phyloP scores from a whole-genome alignment of 2,329 filamentous ascomycete genomes.

The Cordyceps militaris region DNA sequence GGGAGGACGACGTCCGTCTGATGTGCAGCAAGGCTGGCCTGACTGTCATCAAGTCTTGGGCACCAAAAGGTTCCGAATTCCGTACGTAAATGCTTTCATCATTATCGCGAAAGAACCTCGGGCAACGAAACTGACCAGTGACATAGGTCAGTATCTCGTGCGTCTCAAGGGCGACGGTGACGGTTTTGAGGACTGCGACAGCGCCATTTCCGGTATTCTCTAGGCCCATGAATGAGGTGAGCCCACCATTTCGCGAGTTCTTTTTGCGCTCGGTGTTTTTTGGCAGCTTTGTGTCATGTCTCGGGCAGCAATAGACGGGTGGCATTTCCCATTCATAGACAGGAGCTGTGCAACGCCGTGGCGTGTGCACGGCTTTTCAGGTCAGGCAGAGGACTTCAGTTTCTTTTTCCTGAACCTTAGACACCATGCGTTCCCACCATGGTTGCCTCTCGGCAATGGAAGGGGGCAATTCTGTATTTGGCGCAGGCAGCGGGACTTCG shows the following conservation, averaged over 20 bases:
- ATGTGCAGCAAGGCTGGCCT: constrained; percentile 35
- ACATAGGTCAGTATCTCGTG: constrained; percentile 32
- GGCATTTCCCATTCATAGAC: not conserved
- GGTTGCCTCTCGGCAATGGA: constrained; percentile 24
- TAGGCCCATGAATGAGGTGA: not conserved
- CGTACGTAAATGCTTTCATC: constrained; percentile 23
- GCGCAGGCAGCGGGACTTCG: constrained; percentile 19
- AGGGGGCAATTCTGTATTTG: constrained; percentile 15
- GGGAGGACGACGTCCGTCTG: constrained; percentile 27
- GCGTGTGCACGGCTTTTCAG: constrained; percentile 17
- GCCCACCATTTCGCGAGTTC: not conserved
- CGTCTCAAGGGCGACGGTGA: constrained; percentile 24
- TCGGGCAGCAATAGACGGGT: not conserved
- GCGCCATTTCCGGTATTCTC: constrained; percentile 27
- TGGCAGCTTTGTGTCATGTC: not conserved
- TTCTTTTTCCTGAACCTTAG: constrained; percentile 24
- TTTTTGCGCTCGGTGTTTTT: not conserved
- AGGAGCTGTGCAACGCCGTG: not conserved
- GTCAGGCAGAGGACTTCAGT: constrained; percentile 33
- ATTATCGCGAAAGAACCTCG: not conserved
- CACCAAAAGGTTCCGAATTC: constrained; percentile 32
- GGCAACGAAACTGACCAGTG: not conserved
- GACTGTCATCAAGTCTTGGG: constrained; percentile 29
- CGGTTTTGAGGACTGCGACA: constrained; percentile 30
- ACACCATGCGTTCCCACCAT: constrained; percentile 36